Conservation (phyloP, 2,329 filamentous ascomycete species). For the Pseudocercospora eumusae region DNA sequence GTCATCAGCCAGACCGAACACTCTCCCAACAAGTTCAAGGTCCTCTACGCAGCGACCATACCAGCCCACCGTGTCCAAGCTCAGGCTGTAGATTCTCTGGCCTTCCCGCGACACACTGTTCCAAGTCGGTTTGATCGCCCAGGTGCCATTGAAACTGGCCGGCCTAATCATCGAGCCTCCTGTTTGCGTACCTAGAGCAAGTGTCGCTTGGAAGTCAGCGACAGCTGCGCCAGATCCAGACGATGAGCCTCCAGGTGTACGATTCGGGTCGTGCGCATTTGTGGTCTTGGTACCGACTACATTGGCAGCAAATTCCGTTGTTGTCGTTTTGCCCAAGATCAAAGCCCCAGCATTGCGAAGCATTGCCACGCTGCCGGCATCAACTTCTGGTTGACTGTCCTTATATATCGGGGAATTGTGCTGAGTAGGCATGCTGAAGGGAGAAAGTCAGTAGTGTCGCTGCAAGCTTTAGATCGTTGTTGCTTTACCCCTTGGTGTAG, state of each 20-base stretch:
- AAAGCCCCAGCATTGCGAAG: conserved; percentile 59
- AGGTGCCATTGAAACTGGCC: conserved; percentile 65
- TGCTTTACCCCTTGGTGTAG: conserved; percentile 49
- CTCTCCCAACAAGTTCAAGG: conserved; percentile 56
- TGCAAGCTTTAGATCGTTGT: conserved; percentile 32
- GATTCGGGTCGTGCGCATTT: conserved; percentile 57
- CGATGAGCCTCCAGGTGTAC: conserved; percentile 68
- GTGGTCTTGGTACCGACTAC: conserved; percentile 53
- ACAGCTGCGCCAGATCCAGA: conserved; percentile 68
- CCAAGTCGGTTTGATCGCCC: conserved; percentile 68
- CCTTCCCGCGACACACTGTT: conserved; percentile 64
- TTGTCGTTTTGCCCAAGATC: conserved; percentile 62
- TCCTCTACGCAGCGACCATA: conserved; percentile 62
- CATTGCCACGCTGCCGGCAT: conserved; percentile 56
- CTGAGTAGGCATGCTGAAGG: conserved; percentile 57
- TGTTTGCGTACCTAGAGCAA: conserved; percentile 66
- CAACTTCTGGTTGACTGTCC: conserved; percentile 48
- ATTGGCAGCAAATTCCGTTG: conserved; percentile 65
- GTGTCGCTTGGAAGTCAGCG: conserved; percentile 62
- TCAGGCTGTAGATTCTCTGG: conserved; percentile 59
- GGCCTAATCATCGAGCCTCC: conserved; percentile 65
- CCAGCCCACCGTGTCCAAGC: conserved; percentile 64
- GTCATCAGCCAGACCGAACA: conserved; percentile 59
- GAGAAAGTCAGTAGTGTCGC: not conserved
- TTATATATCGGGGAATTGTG: conserved; percentile 59